Percentiles rank a stretch among this genome's conserved stretches.
Conservation (phyloP, 2,329 filamentous ascomycete genomes). For the Mycosphaerella sp. region DNA sequence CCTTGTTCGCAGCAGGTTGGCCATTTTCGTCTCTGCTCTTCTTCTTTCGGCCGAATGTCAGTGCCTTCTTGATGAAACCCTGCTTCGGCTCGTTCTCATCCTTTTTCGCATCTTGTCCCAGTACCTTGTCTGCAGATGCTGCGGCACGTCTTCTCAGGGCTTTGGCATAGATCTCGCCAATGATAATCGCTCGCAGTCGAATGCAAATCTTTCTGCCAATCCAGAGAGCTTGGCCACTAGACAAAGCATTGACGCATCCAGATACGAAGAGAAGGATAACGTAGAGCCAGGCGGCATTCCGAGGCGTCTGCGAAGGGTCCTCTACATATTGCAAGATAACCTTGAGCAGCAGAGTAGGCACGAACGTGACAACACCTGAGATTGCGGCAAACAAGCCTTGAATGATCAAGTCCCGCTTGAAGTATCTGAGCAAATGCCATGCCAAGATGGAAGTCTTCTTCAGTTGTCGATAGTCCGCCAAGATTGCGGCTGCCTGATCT, state of each 20-base stretch:
- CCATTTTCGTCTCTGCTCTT: slow-evolving; percentile 43
- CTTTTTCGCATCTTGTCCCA: slow-evolving; percentile 50
- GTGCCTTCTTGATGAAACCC: slow-evolving; percentile 43
- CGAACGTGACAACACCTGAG: slow-evolving; percentile 78
- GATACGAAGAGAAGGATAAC: slow-evolving; percentile 84
- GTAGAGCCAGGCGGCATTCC: slow-evolving; percentile 91
- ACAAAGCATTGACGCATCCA: slow-evolving; percentile 72
- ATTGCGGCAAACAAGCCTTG: slow-evolving; percentile 77
- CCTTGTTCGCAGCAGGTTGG: slow-evolving; percentile 34
- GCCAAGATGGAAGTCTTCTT: slow-evolving; percentile 75
- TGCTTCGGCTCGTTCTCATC: slow-evolving; percentile 38
- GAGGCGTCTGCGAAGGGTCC: slow-evolving; percentile 64
- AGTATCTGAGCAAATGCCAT: slow-evolving; percentile 77
- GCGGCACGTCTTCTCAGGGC: slow-evolving; percentile 85
- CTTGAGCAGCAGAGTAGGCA: slow-evolving; percentile 83
- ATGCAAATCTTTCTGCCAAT: slow-evolving; percentile 93
- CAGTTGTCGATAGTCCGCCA: slow-evolving; percentile 75
- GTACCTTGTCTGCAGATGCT: slow-evolving; percentile 63
- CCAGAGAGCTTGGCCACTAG: slow-evolving; percentile 83
- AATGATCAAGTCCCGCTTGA: slow-evolving; percentile 66
- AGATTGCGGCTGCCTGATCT: slow-evolving; percentile 77
- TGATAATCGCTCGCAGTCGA: slow-evolving; percentile 84
- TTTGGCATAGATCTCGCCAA: slow-evolving; percentile 96
- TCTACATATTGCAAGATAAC: slow-evolving; percentile 94
- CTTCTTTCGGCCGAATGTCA: slow-evolving; percentile 53